Base-by-base conservation (phyloP, 1,139 yeast species). In the Magnusiomyces fungicola region DNA sequence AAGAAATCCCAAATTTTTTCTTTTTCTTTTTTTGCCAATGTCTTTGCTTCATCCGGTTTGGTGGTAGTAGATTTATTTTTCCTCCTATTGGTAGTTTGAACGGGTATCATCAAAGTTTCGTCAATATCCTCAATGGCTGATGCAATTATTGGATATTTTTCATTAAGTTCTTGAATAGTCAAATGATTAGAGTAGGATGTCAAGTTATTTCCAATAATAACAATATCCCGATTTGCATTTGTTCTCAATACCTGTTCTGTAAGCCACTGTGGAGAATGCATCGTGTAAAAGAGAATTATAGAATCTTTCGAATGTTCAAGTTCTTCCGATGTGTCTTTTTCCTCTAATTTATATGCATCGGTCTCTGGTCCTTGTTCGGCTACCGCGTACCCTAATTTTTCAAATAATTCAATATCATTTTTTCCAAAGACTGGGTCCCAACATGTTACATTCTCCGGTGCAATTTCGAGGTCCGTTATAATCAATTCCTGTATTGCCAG, bases 191-290 rank as follows among this genome's bases (percentile, higher is more conserved):
- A 56, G 47, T 64, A 68, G 14, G 56, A 56, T 2, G 58, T 37
- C 33, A 69, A 53, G 38, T 64, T 60, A 53, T 70, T 69, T 9
- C 72, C 73, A n/a, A 69, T 53, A 29, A 59, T 55, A n/a, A 51
- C 24, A 43, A 46, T 18, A 21, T 43, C 21, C 22, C 43, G 0
- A 81, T 81, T 19, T 60, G 48, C 43, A 10, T 43, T 32, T n/a
- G 48, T 30, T 14, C 36, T 38, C 10, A 82, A 55, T 1, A 81
- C 57, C 0, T 52, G 40, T 43, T 80, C 77, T 1, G 85, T 79
- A 12, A 85, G 65, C 5, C 68, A 71, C 39, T 83, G 65, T 0
- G 89, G 87, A 0, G 90, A 90, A 65, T 86, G 95, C 0, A 94
- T 94, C 50, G 85, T 70, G 58, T 78, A 85, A 56, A 69, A 79